Conservation (phyloP, 208 protist species). For the Acanthamoeba culbertsoni region DNA sequence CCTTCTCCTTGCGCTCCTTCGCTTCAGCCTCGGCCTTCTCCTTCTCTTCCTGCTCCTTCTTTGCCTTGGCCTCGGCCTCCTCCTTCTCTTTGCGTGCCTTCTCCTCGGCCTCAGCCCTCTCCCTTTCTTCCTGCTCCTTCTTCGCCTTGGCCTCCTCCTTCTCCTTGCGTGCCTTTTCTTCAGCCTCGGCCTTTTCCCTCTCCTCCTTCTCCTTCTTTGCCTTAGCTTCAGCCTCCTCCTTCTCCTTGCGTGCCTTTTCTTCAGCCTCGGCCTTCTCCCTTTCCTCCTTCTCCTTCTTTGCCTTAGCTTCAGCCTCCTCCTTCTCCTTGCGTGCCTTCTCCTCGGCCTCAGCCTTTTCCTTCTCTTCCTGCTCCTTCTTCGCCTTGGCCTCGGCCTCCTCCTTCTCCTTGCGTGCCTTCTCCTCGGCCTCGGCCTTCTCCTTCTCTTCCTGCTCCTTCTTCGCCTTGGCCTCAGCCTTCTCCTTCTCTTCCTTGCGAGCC, state of each 20-base stretch:
- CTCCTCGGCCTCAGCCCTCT: not conserved
- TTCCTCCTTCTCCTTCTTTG: not conserved
- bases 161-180: not conserved
- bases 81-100: not conserved
- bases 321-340: not conserved
- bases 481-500: not conserved
- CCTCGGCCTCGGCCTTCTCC: not conserved
- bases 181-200: not conserved
- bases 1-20: not conserved
- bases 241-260: not conserved
- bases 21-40: too few species aligned
- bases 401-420: not conserved
- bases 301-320: not conserved
- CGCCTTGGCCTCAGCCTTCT: not conserved
- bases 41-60: too few species aligned
- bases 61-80: too few species aligned
- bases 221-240: not conserved
- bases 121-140: not conserved
- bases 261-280: not conserved
- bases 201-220: not conserved
- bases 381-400: not conserved
- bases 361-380: not conserved
- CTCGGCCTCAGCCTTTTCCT: not conserved
- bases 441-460: not conserved
- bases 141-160: not conserved